phyloP scores from a whole-genome alignment of 768 basidiomycete species.

The Auricularia auricula-judae region DNA sequence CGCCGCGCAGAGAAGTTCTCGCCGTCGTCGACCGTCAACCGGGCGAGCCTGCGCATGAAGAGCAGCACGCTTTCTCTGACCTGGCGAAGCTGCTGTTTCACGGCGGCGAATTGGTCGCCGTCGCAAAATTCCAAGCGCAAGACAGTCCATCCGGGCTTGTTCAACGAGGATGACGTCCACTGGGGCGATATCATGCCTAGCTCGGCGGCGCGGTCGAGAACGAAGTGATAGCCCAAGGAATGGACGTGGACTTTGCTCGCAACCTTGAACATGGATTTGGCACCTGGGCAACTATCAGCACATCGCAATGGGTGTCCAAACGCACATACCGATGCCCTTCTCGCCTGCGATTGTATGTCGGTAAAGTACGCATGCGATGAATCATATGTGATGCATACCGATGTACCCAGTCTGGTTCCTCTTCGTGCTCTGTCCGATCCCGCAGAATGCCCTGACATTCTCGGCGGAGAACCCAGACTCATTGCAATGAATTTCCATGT shows the following conservation, averaged over 20 bases:
- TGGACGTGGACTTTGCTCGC: slow-evolving; percentile 14
- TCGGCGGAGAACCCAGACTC: slow-evolving; percentile 13
- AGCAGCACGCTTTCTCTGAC: slow-evolving; percentile 15
- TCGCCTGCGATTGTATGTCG: slow-evolving; percentile 12
- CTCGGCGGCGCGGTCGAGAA: slow-evolving; percentile 9
- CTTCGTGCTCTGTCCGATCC: slow-evolving; percentile 17
- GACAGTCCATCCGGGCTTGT: slow-evolving; percentile 12
- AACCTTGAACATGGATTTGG: slow-evolving; percentile 20
- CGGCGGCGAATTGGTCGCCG: slow-evolving; percentile 3
- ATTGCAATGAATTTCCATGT: slow-evolving; percentile 14
- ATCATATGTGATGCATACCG: slow-evolving; percentile 1
- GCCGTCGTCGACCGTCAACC: slow-evolving; percentile 7
- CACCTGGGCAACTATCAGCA: slow-evolving; percentile 7
- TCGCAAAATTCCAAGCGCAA: slow-evolving; percentile 12
- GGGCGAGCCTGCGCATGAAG: slow-evolving; percentile 14
- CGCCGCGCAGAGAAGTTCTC: neutral
- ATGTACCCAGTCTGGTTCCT: slow-evolving; percentile 7
- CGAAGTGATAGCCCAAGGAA: slow-evolving; percentile 14
- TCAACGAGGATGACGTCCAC: slow-evolving; percentile 1
- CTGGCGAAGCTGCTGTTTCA: slow-evolving; percentile 8
- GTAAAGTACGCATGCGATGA: neutral
- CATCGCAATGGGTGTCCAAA: neutral
- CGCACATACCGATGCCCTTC: slow-evolving; percentile 16
- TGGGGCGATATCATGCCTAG: slow-evolving; percentile 18
- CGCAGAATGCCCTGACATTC: slow-evolving; percentile 16